Base-by-base conservation (phyloP, 2,329 filamentous ascomycete genomes). In the Nothopassalora personata region DNA sequence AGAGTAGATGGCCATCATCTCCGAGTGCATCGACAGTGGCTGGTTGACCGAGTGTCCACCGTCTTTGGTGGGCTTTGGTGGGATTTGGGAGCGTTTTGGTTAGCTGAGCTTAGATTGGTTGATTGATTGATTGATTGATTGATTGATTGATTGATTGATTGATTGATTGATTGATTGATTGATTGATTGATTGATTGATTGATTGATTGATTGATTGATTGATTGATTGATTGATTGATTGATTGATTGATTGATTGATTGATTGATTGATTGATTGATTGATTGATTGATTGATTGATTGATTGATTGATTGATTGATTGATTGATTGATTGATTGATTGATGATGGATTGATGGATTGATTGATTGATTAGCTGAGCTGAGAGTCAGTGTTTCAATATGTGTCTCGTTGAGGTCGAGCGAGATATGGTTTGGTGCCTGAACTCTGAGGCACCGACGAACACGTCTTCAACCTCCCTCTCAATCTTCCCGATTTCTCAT, bases 1-100 rank as follows among this genome's bases (percentile, higher is more conserved):
- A 30, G 76, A 77, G 65, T 79, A 76, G 66, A 83, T 80, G 30
- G 80, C 80, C 78, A 81, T 81, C 79, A 82, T 82, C 73, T 82
- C 80, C 4, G 77, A 77, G 64, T 83, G 80, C 78, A 83, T 81
- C 15, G 74, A 79, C 18, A 83, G 71, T 9, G 76, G 74, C 31
- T 71, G 71, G 62, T 79, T 79, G 55, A 73, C 72, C 33, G 72
- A 68, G 56, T 72, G 71, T 18, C 75, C 75, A 36, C 70, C 70
- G 47, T 72, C 69, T 19, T 51, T n/a, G n/a, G 8, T 34, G 19
- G 46, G n/a, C 57, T 33, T 51, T 18, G 30, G 27, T 18, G n/a
- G n/a, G 11, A 7, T 18, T 34, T 4, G 2, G 27, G n/a, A 34
- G n/a, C n/a, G 30, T 9, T 51, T 51, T 28, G n/a, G n/a, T n/a